Base-by-base conservation (phyloP, 805 yeast genomes). In the Saturnispora hagleri region DNA sequence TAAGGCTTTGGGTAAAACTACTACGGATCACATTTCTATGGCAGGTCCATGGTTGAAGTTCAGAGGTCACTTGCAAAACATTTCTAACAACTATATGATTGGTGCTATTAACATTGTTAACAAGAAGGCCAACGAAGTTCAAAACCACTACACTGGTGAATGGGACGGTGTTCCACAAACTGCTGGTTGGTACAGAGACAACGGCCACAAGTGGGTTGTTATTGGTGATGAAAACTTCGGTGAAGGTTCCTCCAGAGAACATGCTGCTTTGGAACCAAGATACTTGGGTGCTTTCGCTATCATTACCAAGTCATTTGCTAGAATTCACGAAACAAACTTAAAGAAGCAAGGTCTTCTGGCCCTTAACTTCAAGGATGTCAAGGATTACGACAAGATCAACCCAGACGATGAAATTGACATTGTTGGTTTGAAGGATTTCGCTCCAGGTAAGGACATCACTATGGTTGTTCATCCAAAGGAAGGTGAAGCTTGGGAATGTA, bases 31-130 rank as follows among this genome's bases (percentile, higher is more conserved):
- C 77, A 91, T 91, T 67, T 91, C 98, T 67, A 90, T 89, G 95
- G 99, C 99, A 69, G 99, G 99, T 76, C 97, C 98, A 69, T 91
- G 99, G 99, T 86, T 91, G 81, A 91, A 91, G 79, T 91, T 91
- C 91, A 88, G 97, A 81, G 99, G 99, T 75, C 99, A 91, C 79
- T 81, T 91, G 77, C 91, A 89, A 79, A 91, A 91, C 84, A 93
- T 91, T 69, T 89, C 97, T 62, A 89, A 91, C 82, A 91, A 93
- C 81, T 91, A 93, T 78, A 90, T 91, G 96, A 91, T 91, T 79
- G 99, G 99, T 79, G 98, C 98, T 62, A 90, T 83, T 71, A 91
- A 91, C 76, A 90, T 90, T 69, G 97, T 86, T 77, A 91, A 91
- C 75, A 86, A 84, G 61, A 88, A 91, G 80, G 96, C 95, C 60